A percentile compares a stretch with the other conserved stretches of the same genome.
Evolutionary conservation across 345 rosid genomes (phyloP).

Genomic region (Conringia planisiliqua): DNA sequence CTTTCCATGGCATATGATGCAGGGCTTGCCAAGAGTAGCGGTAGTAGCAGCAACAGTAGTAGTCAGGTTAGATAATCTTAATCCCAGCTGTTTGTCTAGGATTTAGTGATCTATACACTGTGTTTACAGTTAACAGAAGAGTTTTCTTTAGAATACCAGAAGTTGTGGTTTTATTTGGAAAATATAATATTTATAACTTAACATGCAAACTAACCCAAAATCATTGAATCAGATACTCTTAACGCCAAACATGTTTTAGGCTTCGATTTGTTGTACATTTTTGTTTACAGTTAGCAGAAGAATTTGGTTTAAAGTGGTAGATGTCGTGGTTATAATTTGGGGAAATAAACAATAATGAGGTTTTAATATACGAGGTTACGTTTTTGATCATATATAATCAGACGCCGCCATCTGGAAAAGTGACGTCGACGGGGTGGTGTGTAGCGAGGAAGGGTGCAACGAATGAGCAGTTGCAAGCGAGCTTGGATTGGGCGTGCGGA

Average conservation of each 20-base stretch:
- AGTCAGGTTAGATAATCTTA: constrained; percentile 47
- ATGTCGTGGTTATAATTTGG: too few relatives aligned
- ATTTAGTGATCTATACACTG: neutral
- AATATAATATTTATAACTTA: neutral
- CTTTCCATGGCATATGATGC: constrained; percentile 64
- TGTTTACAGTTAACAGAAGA: neutral
- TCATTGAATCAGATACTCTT: too few relatives aligned
- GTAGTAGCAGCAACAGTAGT: constrained; percentile 25
- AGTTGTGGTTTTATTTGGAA: neutral
- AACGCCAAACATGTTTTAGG: too few relatives aligned
- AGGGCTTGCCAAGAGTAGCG: constrained; percentile 64
- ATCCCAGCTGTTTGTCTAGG: neutral
- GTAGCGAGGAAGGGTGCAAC: constrained; percentile 55
- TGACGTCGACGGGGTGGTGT: constrained; percentile 56
- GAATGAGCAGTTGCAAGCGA: constrained; percentile 57
- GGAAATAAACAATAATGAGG: neutral
- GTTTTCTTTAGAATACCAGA: neutral
- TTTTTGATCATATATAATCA: constrained; percentile 26
- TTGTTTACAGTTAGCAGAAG: too few relatives aligned
- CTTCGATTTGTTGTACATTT: too few relatives aligned
- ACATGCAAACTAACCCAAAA: too few relatives aligned
- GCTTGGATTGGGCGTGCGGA: constrained; percentile 79
- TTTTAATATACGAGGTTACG: neutral
- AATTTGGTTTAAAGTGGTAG: too few relatives aligned
- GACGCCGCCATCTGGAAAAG: constrained; percentile 50